Conservation (phyloP, 2,329 filamentous ascomycete species). For the Venturia oleaginea region DNA sequence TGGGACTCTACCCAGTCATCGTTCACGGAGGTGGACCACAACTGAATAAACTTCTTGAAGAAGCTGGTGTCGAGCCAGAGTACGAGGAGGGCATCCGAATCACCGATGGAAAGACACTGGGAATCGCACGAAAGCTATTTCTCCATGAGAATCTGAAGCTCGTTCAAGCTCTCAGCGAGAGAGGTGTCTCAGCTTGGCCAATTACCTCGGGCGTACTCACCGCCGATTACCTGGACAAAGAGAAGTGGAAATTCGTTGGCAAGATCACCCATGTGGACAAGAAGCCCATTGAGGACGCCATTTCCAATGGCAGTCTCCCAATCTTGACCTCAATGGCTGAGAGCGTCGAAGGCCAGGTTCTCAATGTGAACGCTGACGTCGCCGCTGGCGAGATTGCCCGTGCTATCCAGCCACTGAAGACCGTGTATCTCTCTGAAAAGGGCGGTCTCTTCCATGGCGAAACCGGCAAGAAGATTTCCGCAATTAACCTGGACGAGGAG, state of each 20-base stretch:
- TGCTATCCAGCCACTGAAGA: slow-evolving; percentile 85
- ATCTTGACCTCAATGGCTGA: slow-evolving; percentile 96
- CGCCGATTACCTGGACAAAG: slow-evolving; percentile 91
- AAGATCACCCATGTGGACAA: slow-evolving; percentile 93
- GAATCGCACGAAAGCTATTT: slow-evolving; percentile 84
- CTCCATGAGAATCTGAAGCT: slow-evolving; percentile 91
- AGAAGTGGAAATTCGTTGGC: slow-evolving; percentile 91
- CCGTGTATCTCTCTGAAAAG: slow-evolving; percentile 98
- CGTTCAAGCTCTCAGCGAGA: slow-evolving; percentile 77
- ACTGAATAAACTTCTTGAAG: slow-evolving; percentile 82
- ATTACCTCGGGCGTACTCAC: slow-evolving; percentile 84
- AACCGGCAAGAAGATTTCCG: slow-evolving; percentile 89
- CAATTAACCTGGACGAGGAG: slow-evolving; percentile 95
- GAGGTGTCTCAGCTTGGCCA: slow-evolving; percentile 80
- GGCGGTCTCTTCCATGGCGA: slow-evolving; percentile 91
- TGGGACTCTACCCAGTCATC: slow-evolving; percentile 88
- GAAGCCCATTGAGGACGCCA: slow-evolving; percentile 79
- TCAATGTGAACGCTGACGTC: slow-evolving; percentile 97
- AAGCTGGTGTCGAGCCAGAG: slow-evolving; percentile 85
- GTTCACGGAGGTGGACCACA: slow-evolving; percentile 94
- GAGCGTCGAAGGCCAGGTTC: slow-evolving; percentile 77
- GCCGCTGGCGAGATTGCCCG: slow-evolving; percentile 88
- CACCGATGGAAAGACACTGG: slow-evolving; percentile 90
- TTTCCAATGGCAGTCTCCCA: slow-evolving; percentile 82
- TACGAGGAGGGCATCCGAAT: slow-evolving; percentile 95